Base-by-base conservation (phyloP, 2,329 filamentous ascomycete species). In the Dactylonectria macrodidyma region DNA sequence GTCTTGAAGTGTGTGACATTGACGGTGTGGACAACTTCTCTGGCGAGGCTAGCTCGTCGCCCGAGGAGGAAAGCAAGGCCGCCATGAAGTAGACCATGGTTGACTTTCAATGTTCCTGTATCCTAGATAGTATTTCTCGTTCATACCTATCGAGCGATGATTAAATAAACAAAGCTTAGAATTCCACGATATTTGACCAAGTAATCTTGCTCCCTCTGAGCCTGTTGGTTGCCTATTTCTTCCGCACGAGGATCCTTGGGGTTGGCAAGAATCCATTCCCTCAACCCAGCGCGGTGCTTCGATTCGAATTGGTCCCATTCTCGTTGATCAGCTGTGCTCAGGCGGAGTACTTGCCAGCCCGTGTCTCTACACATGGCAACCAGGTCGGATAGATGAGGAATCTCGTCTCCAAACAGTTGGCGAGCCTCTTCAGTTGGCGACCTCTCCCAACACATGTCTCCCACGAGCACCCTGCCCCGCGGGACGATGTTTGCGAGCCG, bases 1-100 rank as follows among this genome's bases (percentile, higher is more conserved):
- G 63, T 8, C 55, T 79, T 14, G 68, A 78, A 34, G 65, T 76
- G 33, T 64, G 64, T 19, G 64, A 66, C 26, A 62, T 66, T 24
- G 64, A 66, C 44, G 64, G 64, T 2, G 50, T 66, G 34, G 54
- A 47, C 19, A 48, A 62, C 5, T 66, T 30, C 41, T n/a, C 58
- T 2, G 59, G 36, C 14, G 64, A 66, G 52, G 41, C 5, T 6
- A 59, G 59, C 22, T 54, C 33, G 16, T 56, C 38, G 11, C 41
- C 64, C 3, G 59, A 66, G 12, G 64, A 66, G 3, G 64, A 66
- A 19, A 62, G 11, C 14, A 66, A 66, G 54, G 30, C 54, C 47
- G 54, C 64, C 24, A 58, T 34, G 47, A 66, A 62, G 33, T 62
- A 66, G 41, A 41, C 12, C 8, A 34, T 46, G 5, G 12, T 50